Percentiles rank a stretch among this genome's conserved stretches.
Conservation (phyloP, 2,329 filamentous ascomycete species). For the Simplicillium aogashimaense region DNA sequence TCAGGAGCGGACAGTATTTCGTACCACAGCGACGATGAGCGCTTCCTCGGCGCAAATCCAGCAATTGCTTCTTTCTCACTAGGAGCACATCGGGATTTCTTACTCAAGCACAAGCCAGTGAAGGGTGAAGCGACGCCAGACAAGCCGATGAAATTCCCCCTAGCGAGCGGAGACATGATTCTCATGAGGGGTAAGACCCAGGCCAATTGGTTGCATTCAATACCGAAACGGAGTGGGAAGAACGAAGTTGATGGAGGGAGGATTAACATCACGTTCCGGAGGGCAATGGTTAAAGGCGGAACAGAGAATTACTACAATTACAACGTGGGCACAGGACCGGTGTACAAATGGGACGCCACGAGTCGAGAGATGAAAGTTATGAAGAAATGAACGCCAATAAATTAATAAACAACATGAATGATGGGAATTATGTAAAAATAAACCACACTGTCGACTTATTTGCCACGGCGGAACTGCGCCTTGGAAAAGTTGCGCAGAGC, state of each 20-base stretch:
- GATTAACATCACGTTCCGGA: conserved; percentile 71
- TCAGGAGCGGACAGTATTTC: conserved; percentile 66
- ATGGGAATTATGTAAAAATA: background rate
- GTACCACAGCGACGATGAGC: conserved; percentile 73
- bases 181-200: conserved; percentile 72
- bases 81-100: conserved; percentile 62
- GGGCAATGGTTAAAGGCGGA: conserved; percentile 58
- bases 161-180: conserved; percentile 67
- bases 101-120: conserved; percentile 67
- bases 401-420: background rate
- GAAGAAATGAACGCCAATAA: conserved; percentile 11
- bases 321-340: conserved; percentile 61
- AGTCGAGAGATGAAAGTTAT: conserved; percentile 38
- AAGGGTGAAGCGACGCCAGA: conserved; percentile 14
- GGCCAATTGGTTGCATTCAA: conserved; percentile 65
- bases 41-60: conserved; percentile 59
- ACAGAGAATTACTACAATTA: conserved; percentile 81
- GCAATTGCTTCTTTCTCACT: conserved; percentile 68
- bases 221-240: conserved; percentile 62
- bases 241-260: conserved; percentile 52
- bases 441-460: conserved; percentile 25
- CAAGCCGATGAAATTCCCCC: conserved; percentile 36
- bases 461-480: conserved; percentile 81
- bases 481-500: conserved; percentile 76
- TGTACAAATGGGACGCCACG: conserved; percentile 57